Evolutionary conservation across 345 rosid genomes (phyloP), one percentile per base, ranked within the genome.

Genomic region (Theobroma cacao): DNA sequence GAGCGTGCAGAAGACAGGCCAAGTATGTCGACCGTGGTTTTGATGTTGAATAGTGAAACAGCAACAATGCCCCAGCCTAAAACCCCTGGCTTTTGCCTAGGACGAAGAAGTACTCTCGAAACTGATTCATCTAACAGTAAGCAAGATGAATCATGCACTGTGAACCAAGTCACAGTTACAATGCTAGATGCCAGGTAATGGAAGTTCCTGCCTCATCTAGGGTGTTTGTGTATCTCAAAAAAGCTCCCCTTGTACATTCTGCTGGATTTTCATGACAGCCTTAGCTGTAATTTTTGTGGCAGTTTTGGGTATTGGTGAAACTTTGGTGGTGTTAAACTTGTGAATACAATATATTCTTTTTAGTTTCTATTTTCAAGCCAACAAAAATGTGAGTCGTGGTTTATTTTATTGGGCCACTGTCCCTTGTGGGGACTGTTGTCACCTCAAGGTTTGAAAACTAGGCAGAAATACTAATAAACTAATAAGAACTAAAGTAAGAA

Each of bases 101-200:
- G 95, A n/a, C n/a, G n/a, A 40, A 84, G 90, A 73, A 84, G 80
- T 28, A 81, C 83, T 8, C 47, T 82, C 0, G 90, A 91, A 22
- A 87, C 91, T 3, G 89, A 89, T 80, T 88, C 91, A 4, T 93
- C 93, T 0, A 84, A 91, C 1, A 85, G 90, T 40, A 93, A 81
- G 48, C 82, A 83, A 0, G 90, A 89, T 12, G 85, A 85, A 76
- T 78, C 91, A 4, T 93, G 83, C 82, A 78, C 93, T 22, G 90
- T 95, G 52, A 95, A 95, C 86, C 90, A 93, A 76, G 90, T 93
- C 24, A 93, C 95, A 9, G 88, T 93, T 15, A 90, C 97, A 47
- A 84, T 80, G 80, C 83, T 93, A 59, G 93, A 89, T 53, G 91
- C 92, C 18, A 88, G 98, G 77, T 92, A 80, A 83, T 41, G 33